A percentile compares a stretch with the other conserved stretches of the same genome.
Conservation (phyloP, 257 asterid genomes). For the Primulina huaijiensis region DNA sequence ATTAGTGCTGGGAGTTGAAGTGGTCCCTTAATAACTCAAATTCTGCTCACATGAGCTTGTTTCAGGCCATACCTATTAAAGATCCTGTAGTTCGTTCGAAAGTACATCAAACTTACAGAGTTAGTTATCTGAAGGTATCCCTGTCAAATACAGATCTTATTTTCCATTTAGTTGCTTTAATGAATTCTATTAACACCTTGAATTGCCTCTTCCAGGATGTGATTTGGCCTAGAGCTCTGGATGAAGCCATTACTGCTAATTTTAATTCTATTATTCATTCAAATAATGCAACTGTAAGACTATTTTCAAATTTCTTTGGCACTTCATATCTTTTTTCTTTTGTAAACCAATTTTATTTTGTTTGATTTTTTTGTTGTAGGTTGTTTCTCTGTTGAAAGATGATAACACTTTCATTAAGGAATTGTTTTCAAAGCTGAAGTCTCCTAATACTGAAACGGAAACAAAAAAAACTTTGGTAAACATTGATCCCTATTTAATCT, state of each 20-base stretch:
- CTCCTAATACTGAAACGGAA: constrained; percentile 54
- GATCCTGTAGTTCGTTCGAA: constrained; percentile 72
- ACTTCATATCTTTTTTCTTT: constrained; percentile 16
- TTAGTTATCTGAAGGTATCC: constrained; percentile 85
- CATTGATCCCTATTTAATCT: constrained; percentile 2
- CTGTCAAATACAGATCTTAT: constrained; percentile 16
- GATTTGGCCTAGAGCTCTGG: constrained; percentile 72
- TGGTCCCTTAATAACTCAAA: constrained; percentile 12
- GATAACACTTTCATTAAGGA: constrained; percentile 79
- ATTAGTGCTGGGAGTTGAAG: not conserved
- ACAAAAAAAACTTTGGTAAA: constrained; percentile 76
- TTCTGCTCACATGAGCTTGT: constrained; percentile 25
- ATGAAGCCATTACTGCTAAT: constrained; percentile 65
- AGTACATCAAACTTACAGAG: constrained; percentile 92
- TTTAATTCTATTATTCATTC: constrained; percentile 75
- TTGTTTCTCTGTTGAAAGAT: constrained; percentile 82
- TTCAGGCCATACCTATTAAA: constrained; percentile 83
- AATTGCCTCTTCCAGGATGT: constrained; percentile 66
- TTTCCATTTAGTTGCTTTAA: constrained; percentile 5
- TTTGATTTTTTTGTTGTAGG: constrained; percentile 39
- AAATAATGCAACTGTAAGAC: constrained; percentile 81
- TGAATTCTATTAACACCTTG: constrained; percentile 27
- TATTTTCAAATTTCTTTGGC: constrained; percentile 19
- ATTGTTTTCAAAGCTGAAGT: constrained; percentile 76
- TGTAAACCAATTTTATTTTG: constrained; percentile 25